Conservation (phyloP, 345 rosid species). For the Lumnitzera racemosa region DNA sequence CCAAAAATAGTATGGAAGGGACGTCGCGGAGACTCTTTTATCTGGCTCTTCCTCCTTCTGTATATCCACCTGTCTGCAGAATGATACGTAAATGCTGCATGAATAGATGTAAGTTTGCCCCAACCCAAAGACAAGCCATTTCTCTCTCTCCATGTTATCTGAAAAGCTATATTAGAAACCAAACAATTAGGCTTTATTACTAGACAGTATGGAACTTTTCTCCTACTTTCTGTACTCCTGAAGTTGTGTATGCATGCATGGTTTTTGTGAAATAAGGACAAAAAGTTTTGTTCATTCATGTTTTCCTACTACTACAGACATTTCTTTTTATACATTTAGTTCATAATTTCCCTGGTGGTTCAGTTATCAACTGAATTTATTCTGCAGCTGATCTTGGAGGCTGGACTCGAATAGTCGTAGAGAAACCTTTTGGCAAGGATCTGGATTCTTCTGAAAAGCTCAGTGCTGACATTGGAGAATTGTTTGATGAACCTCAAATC, state of each 20-base stretch:
- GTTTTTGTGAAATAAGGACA: no score
- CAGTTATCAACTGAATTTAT: not conserved
- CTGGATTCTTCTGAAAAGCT: conserved; percentile 77
- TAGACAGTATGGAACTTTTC: no score
- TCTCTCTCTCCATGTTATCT: no score
- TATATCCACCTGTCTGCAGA: conserved; percentile 86
- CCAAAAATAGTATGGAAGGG: conserved; percentile 57
- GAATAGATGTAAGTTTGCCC: conserved; percentile 65
- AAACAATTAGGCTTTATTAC: no score
- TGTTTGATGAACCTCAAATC: conserved; percentile 89
- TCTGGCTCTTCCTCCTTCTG: conserved; percentile 94
- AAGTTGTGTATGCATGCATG: no score
- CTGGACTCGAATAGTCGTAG: conserved; percentile 94
- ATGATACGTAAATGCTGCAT: conserved; percentile 80
- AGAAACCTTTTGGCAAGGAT: conserved; percentile 96
- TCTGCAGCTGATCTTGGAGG: conserved; percentile 84
- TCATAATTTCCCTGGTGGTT: not conserved
- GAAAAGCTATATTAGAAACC: no score
- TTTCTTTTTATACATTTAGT: not conserved
- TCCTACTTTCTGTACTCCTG: no score
- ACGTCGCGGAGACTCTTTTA: conserved; percentile 86
- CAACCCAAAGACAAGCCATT: not conserved
- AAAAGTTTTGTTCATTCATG: no score
- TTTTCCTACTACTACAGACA: no score
- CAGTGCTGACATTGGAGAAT: conserved; percentile 75